Evolutionary conservation across 78 protist genomes (phyloP).

Genomic region (Guillardia theta): DNA sequence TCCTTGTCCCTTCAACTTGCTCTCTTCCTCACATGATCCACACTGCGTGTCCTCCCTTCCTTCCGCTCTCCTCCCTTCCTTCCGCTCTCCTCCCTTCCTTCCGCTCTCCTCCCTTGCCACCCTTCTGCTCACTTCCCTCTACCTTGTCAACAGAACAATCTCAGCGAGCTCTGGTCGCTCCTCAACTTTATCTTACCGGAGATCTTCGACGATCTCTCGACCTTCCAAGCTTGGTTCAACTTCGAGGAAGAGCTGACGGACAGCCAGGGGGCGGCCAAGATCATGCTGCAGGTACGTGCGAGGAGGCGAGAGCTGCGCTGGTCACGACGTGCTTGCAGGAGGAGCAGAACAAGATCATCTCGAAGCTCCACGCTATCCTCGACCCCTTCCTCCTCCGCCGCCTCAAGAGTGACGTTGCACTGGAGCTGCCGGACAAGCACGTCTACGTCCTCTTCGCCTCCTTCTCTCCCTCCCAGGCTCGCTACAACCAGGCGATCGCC

Average conservation of each 20-base stretch:
- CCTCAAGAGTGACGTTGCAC: conserved; percentile 50
- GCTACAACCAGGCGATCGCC: background rate
- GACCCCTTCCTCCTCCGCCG: conserved; percentile 53
- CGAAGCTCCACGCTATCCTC: conserved; percentile 48
- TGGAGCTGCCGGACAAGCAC: conserved; percentile 1
- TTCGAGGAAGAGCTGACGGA: background rate
- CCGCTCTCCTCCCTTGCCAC: too few relatives aligned
- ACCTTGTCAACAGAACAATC: too few relatives aligned
- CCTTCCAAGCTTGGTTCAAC: conserved; percentile 1
- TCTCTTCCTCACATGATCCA: too few relatives aligned
- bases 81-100: too few relatives aligned
- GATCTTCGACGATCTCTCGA: background rate
- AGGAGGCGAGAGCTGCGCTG: background rate
- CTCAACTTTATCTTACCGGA: conserved; percentile 45
- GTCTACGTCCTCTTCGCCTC: conserved; percentile 3
- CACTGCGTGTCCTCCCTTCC: too few relatives aligned
- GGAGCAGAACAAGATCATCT: conserved; percentile 60
- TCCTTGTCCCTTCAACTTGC: too few relatives aligned
- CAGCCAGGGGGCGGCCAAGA: background rate
- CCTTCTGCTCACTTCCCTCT: too few relatives aligned
- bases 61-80: too few relatives aligned
- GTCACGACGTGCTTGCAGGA: too few relatives aligned
- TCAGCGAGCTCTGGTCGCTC: conserved; percentile 64
- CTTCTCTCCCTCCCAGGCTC: background rate
- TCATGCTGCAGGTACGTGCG: background rate